phyloP scores from a whole-genome alignment of 2,329 filamentous ascomycete genomes.

The Aspergillus fructus region DNA sequence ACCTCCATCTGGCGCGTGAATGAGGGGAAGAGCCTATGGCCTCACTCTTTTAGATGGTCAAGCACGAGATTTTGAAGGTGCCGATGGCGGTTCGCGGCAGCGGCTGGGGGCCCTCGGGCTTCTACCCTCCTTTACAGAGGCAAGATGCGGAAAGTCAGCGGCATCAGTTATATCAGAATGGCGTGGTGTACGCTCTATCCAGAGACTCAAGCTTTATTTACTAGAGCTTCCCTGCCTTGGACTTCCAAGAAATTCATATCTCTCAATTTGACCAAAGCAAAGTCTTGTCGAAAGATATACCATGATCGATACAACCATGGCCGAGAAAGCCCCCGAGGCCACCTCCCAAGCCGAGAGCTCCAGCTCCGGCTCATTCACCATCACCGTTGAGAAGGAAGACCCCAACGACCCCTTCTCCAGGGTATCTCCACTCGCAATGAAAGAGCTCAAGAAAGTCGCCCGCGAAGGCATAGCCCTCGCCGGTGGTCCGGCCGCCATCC shows the following conservation, averaged over 20 bases:
- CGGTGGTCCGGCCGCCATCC: slow-evolving; percentile 1
- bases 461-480: slow-evolving; percentile 1
- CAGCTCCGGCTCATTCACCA: neutral
- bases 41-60: neutral
- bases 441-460: neutral
- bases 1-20: neutral
- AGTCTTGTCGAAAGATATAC: neutral
- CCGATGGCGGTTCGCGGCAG: slow-evolving; percentile 1
- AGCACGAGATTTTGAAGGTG: neutral
- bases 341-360: neutral
- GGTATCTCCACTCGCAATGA: too few relatives aligned
- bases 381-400: neutral
- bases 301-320: neutral
- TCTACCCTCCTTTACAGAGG: neutral
- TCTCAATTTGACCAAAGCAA: neutral
- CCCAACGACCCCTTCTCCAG: too few relatives aligned
- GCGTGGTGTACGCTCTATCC: neutral
- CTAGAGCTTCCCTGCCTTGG: neutral
- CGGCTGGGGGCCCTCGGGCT: slow-evolving; percentile 5
- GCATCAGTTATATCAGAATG: neutral
- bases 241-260: neutral
- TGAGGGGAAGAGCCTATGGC: neutral
- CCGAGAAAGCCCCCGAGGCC: neutral
- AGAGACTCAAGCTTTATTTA: neutral
- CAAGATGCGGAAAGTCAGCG: neutral